Evolutionary conservation across 495 filamentous ascomycete species (phyloP).

Genomic region (Chaetomium tenue): DNA sequence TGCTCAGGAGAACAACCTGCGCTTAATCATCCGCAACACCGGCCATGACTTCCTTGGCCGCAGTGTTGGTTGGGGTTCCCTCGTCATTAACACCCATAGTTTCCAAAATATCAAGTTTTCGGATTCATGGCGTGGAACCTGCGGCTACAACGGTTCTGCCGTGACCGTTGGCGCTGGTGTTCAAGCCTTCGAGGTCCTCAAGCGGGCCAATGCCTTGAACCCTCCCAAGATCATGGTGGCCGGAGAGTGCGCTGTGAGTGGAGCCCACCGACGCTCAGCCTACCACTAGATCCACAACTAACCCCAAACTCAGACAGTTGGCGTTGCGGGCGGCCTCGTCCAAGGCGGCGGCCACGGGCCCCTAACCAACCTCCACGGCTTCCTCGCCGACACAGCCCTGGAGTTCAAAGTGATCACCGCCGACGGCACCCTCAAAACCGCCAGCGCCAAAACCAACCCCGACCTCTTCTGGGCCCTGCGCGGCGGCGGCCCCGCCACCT

Average conservation of each 20-base stretch:
- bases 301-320: slow-evolving; percentile 47
- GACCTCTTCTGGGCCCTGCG: slow-evolving; percentile 67
- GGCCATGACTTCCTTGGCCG: slow-evolving; percentile 61
- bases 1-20: slow-evolving; percentile 55
- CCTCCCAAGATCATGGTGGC: slow-evolving; percentile 52
- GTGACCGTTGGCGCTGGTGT: slow-evolving; percentile 52
- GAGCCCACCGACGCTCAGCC: neutral
- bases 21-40: slow-evolving; percentile 64
- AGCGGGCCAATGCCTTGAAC: slow-evolving; percentile 42
- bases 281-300: slow-evolving; percentile 31
- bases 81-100: slow-evolving; percentile 64
- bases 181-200: slow-evolving; percentile 46
- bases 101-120: slow-evolving; percentile 53
- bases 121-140: slow-evolving; percentile 36
- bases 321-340: slow-evolving; percentile 52
- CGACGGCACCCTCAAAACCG: slow-evolving; percentile 53
- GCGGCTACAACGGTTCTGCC: slow-evolving; percentile 45
- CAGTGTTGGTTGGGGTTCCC: slow-evolving; percentile 56
- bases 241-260: slow-evolving; percentile 43
- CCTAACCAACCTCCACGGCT: slow-evolving; percentile 50
- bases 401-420: slow-evolving; percentile 59
- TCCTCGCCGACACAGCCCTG: slow-evolving; percentile 56
- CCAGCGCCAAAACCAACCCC: slow-evolving; percentile 48
- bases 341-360: slow-evolving; percentile 61
- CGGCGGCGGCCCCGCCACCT: slow-evolving; percentile 59